Evolutionary conservation across 2,329 filamentous ascomycete genomes (phyloP).

Genomic region (Coniochaeta ligniaria): DNA sequence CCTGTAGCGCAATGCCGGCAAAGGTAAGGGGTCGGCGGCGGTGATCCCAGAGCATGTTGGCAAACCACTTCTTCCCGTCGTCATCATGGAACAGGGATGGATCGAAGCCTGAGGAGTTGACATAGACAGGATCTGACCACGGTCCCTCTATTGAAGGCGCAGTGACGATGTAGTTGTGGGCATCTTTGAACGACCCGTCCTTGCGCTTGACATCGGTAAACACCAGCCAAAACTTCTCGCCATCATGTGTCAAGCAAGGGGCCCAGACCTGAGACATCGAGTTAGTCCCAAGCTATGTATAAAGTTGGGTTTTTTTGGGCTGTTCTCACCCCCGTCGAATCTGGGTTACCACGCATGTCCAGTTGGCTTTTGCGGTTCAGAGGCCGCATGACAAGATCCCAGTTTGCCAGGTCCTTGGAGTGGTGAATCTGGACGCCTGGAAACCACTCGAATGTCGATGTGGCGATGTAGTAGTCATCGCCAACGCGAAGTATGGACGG

Average conservation of each 20-base stretch:
- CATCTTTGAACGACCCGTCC: constrained; percentile 58
- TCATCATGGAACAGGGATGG: constrained; percentile 53
- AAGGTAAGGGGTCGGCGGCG: constrained; percentile 40
- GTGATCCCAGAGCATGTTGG: constrained; percentile 51
- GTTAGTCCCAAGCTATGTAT: neutral
- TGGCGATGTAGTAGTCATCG: constrained; percentile 47
- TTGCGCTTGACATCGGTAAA: constrained; percentile 62
- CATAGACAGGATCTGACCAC: constrained; percentile 54
- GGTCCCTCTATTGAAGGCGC: constrained; percentile 46
- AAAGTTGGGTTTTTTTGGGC: neutral
- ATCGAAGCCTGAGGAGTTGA: constrained; percentile 57
- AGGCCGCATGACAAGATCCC: constrained; percentile 38
- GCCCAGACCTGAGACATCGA: constrained; percentile 43
- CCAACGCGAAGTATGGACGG: constrained; percentile 46
- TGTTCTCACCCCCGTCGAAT: constrained; percentile 39
- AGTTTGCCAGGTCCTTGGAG: constrained; percentile 45
- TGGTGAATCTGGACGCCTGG: constrained; percentile 46
- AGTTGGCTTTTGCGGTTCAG: constrained; percentile 42
- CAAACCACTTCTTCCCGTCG: constrained; percentile 47
- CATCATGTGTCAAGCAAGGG: constrained; percentile 56
- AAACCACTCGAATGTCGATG: constrained; percentile 48
- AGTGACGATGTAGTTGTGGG: constrained; percentile 56
- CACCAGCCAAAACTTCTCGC: constrained; percentile 53
- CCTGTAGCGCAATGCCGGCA: constrained; percentile 50
- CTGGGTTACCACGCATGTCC: constrained; percentile 51